Evolutionary conservation across 2,329 filamentous ascomycete species (phyloP).

Genomic region (Talaromyces amestolkiae): DNA sequence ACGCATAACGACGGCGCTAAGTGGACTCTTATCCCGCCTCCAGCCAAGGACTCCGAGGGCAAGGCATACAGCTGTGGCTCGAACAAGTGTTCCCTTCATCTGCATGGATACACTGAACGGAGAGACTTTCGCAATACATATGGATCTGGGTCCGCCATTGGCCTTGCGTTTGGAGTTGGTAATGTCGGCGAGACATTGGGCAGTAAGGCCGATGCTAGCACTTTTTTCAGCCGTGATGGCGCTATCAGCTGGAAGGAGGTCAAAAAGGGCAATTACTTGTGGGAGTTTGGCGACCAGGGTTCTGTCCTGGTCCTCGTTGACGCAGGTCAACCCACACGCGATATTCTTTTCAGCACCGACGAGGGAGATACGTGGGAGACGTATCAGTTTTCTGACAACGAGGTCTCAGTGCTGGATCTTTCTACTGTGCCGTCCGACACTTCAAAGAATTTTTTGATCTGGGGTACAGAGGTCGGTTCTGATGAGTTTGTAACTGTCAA

Average conservation of each 20-base stretch:
- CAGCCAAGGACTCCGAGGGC: constrained; percentile 65
- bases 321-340: constrained; percentile 64
- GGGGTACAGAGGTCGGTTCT: constrained; percentile 58
- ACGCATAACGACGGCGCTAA: constrained; percentile 94
- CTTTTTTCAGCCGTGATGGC: constrained; percentile 88
- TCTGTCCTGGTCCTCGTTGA: constrained; percentile 86
- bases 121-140: constrained; percentile 78
- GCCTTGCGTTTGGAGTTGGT: constrained; percentile 84
- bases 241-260: constrained; percentile 83
- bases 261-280: constrained; percentile 84
- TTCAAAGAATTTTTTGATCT: constrained; percentile 87
- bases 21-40: constrained; percentile 77
- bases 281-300: constrained; percentile 94
- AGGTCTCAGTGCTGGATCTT: constrained; percentile 73
- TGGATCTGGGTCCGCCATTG: constrained; percentile 82
- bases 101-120: constrained; percentile 95
- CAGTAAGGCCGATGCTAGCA: constrained; percentile 64
- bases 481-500: constrained; percentile 69
- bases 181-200: constrained; percentile 70
- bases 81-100: constrained; percentile 76
- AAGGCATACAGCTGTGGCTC: constrained; percentile 69
- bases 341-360: constrained; percentile 73
- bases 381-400: constrained; percentile 68
- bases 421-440: constrained; percentile 86
- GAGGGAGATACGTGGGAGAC: constrained; percentile 77